Evolutionary conservation across 148 eudicot genomes (phyloP), one percentile per base, ranked within the genome.

Genomic region (Camellia japonica): DNA sequence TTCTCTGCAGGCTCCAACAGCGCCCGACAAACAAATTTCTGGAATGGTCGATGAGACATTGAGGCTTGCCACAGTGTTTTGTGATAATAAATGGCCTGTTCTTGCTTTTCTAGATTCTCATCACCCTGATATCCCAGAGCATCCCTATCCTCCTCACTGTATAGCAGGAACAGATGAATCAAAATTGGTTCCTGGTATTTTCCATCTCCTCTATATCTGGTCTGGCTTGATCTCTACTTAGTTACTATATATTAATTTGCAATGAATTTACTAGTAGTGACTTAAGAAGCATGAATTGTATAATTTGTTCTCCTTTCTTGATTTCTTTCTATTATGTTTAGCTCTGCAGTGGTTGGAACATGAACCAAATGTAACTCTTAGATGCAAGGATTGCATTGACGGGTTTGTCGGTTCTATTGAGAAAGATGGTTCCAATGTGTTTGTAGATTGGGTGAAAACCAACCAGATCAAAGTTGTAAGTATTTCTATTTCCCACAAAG

Each of bases 111-210:
- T 87, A 69, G 99, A 95, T 84, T 87, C 90, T 79, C 99, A 95
- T 87, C 91, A 89, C 82, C 98, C 99, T 30, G 91, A 91, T 84
- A 52, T 90, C 71, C 99, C 99, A 14, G 99, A 95, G 81, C 99
- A 80, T 65, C 99, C 99, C 18, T 92, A 90, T 89, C 98, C 97
- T 83, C 99, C 98, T 80, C 99, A 95, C 80, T 95, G 99, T 81
- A 84, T 95, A 30, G 79, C 78, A 51, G 99, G 99, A 78, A 85
- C 99, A 59, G 89, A 87, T 63, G 97, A 95, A 85, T 78, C 97
- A 14, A 84, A 84, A 83, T 81, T 95, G 77, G 99, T 95, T 83
- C 97, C 97, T 80, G 92, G 99, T 93, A 84, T 15, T 75, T 74
- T 66, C 38, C 41, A 11, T 46, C 51, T 64, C 76, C 7, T 54